Evolutionary conservation across 2,329 filamentous ascomycete species (phyloP).

Genomic region (Septoria linicola): DNA sequence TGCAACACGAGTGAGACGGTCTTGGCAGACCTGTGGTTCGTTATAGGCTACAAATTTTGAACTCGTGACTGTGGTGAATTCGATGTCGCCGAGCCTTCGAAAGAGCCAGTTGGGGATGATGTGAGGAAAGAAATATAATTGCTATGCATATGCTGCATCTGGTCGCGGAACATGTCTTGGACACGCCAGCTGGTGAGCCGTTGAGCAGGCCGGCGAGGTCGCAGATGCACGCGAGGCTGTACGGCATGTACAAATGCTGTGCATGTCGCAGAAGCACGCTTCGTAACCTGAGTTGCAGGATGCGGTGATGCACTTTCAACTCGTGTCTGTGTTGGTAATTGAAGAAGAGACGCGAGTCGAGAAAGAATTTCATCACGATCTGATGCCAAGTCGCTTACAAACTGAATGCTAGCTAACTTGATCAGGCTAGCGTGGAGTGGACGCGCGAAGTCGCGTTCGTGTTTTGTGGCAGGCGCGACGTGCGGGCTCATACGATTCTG

Average conservation of each 20-base stretch:
- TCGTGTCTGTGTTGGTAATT: neutral
- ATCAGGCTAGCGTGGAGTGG: conserved; percentile 5
- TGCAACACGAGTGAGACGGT: conserved; percentile 91
- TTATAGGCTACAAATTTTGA: conserved; percentile 82
- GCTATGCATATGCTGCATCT: too few relatives aligned
- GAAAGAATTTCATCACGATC: conserved; percentile 8
- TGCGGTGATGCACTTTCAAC: too few relatives aligned
- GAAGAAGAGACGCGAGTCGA: too few relatives aligned
- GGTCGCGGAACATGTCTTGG: too few relatives aligned
- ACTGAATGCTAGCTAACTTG: conserved; percentile 3
- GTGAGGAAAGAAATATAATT: neutral
- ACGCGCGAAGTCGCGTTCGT: conserved; percentile 7
- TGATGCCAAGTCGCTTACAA: conserved; percentile 9
- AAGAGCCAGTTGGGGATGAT: conserved; percentile 61
- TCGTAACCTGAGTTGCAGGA: too few relatives aligned
- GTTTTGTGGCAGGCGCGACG: conserved; percentile 13
- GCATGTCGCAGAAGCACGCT: too few relatives aligned
- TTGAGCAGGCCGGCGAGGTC: too few relatives aligned
- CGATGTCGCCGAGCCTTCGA: conserved; percentile 82
- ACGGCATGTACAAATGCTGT: too few relatives aligned
- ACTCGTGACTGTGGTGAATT: conserved; percentile 71
- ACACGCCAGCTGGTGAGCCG: too few relatives aligned
- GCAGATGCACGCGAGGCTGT: too few relatives aligned
- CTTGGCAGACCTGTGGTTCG: conserved; percentile 79
- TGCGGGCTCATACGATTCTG: neutral